A percentile compares a stretch with the other conserved stretches of the same genome.
Conservation (phyloP, 768 basidiomycete species). For the Hortiboletus flavorubellus region DNA sequence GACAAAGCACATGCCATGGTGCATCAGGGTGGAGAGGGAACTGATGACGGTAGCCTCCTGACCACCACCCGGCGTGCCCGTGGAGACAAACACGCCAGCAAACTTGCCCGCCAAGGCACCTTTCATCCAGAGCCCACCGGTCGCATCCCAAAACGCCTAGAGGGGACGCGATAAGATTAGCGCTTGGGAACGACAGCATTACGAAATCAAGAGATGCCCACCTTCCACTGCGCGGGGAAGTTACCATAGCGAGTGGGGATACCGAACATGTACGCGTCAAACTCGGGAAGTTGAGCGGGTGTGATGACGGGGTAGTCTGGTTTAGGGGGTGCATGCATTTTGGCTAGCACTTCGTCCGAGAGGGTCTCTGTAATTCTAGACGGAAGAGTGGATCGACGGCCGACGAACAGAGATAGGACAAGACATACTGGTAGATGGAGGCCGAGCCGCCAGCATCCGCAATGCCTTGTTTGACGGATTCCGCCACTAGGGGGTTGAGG, state of each 20-base stretch:
- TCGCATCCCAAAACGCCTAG: conserved; percentile 73
- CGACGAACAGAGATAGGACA: background rate
- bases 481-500: conserved; percentile 49
- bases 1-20: conserved; percentile 72
- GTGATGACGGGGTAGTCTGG: conserved; percentile 66
- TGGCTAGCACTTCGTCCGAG: conserved; percentile 55
- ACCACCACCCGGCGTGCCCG: conserved; percentile 75
- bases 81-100: conserved; percentile 70
- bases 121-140: conserved; percentile 59
- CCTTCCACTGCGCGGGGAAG: conserved; percentile 80
- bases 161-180: conserved; percentile 3
- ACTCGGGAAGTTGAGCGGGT: conserved; percentile 49
- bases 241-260: conserved; percentile 80
- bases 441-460: conserved; percentile 46
- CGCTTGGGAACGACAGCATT: background rate
- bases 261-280: conserved; percentile 75
- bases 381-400: background rate
- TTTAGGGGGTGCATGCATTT: conserved; percentile 72
- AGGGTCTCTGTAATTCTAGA: conserved; percentile 80
- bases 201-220: conserved; percentile 22
- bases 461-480: conserved; percentile 46
- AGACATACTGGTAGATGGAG: conserved; percentile 52
- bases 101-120: conserved; percentile 72
- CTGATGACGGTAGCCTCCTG: conserved; percentile 60
- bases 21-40: conserved; percentile 55